Base-by-base conservation (phyloP, 768 basidiomycete genomes). In the Tylopilus sp. region DNA sequence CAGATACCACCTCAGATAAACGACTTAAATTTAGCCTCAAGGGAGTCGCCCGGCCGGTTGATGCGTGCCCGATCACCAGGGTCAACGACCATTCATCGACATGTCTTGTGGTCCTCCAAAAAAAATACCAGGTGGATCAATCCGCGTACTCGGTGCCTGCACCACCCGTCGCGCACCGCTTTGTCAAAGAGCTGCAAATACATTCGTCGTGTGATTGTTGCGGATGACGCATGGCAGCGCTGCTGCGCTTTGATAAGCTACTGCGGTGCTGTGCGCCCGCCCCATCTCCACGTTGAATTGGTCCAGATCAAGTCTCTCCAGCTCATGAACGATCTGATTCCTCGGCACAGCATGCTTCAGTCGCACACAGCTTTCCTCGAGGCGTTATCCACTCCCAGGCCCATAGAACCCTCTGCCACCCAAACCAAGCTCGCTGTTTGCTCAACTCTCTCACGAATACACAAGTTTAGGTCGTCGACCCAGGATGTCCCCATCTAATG, bases 401-500 rank as follows among this genome's bases (percentile, higher is more conserved):
- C 44, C 26, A 56, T 60, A 38, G 47, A 50, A 26, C 44, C 44
- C 20, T 6, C 38, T 12, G 17, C 43, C 35, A 44, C 36, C n/a
- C 25, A 52, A 31, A 31, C 28, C 30, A 15, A 31, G 31, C 36
- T 43, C 31, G 26, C 33, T 38, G 35, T 17, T 28, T 39, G 36
- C 39, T 46, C 36, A 7, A 40, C 33, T 48, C 52, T 59, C 40
- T 48, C 38, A 47, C 47, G 51, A 57, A 48, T 40, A 62, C 47
- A 25, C 22, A 46, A 50, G 17, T 36, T n/a, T n/a, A n/a, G n/a
- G n/a, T n/a, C 26, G 13, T 42, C 40, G 9, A 33, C 18, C 11
- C 23, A 25, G 21, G 11, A 64, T 66, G 63, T 40, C 64, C 47
- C 31, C 60, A 18, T 57, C 52, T 35, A 36, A 53, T 36, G 56